Conservation (phyloP, 495 filamentous ascomycete genomes). For the Annulohypoxylon moriforme region DNA sequence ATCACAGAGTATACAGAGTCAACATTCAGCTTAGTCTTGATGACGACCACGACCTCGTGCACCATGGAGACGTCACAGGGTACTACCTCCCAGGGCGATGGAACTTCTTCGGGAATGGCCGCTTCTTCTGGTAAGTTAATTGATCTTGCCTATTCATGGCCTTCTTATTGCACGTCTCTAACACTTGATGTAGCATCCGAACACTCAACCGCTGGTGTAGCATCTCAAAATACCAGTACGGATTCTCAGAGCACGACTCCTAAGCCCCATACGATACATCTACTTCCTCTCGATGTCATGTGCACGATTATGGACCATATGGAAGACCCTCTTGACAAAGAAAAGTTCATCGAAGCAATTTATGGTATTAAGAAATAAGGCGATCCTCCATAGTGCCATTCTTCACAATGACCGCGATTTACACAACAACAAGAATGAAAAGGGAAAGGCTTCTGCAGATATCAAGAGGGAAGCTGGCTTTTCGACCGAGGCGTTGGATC, state of each 20-base stretch:
- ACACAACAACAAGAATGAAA: background rate
- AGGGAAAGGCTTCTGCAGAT: background rate
- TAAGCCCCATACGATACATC: background rate
- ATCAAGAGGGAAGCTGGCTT: background rate
- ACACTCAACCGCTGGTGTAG: background rate
- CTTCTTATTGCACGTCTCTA: background rate
- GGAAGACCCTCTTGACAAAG: background rate
- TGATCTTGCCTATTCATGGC: background rate
- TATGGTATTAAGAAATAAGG: too few relatives aligned
- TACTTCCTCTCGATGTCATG: background rate
- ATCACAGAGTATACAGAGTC: background rate
- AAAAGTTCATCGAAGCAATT: background rate
- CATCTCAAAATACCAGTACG: background rate
- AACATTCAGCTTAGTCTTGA: background rate
- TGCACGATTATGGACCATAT: background rate
- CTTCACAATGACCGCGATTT: background rate
- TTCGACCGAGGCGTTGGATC: background rate
- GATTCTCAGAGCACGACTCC: background rate
- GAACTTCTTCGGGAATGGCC: background rate
- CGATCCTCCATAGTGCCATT: too few relatives aligned
- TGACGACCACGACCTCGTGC: background rate
- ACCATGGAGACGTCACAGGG: background rate
- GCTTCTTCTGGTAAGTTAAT: background rate
- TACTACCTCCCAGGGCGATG: background rate
- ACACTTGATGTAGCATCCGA: background rate